Percentiles rank a stretch among this genome's conserved stretches.
These are phyloP conservation scores for Starmerella apicola DNA, from an alignment of 805 yeast genomes.

Conservation along the genomic window DNA sequence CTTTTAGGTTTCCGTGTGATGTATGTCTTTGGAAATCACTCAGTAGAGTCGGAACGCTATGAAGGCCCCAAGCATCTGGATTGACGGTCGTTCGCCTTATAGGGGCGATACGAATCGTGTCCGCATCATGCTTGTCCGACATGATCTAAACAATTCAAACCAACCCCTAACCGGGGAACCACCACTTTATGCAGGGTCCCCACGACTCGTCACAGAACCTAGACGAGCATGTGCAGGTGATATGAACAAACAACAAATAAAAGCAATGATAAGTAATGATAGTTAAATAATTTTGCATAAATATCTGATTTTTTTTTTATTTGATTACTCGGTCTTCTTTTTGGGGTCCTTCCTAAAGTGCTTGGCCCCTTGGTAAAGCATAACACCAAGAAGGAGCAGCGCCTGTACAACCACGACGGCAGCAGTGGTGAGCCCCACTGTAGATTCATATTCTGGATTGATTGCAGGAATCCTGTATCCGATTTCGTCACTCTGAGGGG, in stretches of 20 bases:
- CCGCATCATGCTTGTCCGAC: constrained; percentile 1
- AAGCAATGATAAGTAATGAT: no score
- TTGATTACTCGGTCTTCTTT: no score
- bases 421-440: constrained; percentile 30
- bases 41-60: constrained; percentile 27
- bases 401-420: constrained; percentile 28
- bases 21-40: constrained; percentile 29
- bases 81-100: constrained; percentile 22
- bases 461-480: constrained; percentile 35
- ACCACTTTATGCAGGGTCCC: no score
- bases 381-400: constrained; percentile 24
- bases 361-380: background rate
- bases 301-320: no score
- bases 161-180: no score
- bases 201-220: no score
- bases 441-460: constrained; percentile 24
- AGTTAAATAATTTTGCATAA: no score
- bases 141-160: no score
- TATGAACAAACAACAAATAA: no score
- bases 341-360: no score
- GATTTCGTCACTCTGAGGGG: constrained; percentile 7
- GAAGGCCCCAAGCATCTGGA: constrained; percentile 28
- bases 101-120: constrained; percentile 22
- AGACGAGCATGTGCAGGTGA: no score
- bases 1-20: constrained; percentile 17